A percentile compares a stretch with the other conserved stretches of the same genome.
phyloP scores from a whole-genome alignment of 768 basidiomycete genomes.

The Russula emetica region DNA sequence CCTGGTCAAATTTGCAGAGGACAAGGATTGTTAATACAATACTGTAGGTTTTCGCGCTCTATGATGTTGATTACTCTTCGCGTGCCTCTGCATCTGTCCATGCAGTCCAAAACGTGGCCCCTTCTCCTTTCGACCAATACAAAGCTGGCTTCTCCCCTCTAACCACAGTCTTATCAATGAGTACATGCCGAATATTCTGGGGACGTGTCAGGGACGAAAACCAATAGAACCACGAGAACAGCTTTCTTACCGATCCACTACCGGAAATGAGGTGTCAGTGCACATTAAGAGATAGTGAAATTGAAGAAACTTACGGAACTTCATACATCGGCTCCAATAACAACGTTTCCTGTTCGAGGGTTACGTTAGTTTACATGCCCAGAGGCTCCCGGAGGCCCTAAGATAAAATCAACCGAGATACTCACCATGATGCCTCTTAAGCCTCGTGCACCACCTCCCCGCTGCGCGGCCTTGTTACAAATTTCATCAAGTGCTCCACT shows the following conservation, averaged over 20 bases:
- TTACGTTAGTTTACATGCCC: constrained; percentile 2
- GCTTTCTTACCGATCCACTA: constrained; percentile 60
- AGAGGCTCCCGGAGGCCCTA: not conserved
- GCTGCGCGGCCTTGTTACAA: constrained; percentile 68
- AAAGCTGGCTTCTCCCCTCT: constrained; percentile 56
- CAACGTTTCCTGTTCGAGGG: constrained; percentile 57
- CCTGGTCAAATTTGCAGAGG: constrained; percentile 10
- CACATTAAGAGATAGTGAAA: constrained; percentile 3
- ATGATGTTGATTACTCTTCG: constrained; percentile 17
- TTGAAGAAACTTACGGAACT: constrained; percentile 61
- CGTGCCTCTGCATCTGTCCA: constrained; percentile 66
- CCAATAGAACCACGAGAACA: not conserved
- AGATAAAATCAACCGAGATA: constrained; percentile 13
- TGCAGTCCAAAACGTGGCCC: constrained; percentile 66
- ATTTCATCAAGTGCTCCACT: constrained; percentile 74
- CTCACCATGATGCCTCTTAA: constrained; percentile 81
- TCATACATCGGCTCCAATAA: constrained; percentile 92
- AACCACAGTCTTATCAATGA: constrained; percentile 70
- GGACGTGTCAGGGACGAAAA: constrained; percentile 7
- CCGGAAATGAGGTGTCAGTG: constrained; percentile 12
- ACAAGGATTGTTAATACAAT: constrained; percentile 26
- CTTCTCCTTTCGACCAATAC: constrained; percentile 73
- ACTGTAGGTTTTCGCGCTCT: constrained; percentile 14
- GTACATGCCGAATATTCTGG: constrained; percentile 76
- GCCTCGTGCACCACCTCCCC: constrained; percentile 89